phyloP scores from a whole-genome alignment of 1,139 yeast genomes.

The Sugiyamaella novakii region DNA sequence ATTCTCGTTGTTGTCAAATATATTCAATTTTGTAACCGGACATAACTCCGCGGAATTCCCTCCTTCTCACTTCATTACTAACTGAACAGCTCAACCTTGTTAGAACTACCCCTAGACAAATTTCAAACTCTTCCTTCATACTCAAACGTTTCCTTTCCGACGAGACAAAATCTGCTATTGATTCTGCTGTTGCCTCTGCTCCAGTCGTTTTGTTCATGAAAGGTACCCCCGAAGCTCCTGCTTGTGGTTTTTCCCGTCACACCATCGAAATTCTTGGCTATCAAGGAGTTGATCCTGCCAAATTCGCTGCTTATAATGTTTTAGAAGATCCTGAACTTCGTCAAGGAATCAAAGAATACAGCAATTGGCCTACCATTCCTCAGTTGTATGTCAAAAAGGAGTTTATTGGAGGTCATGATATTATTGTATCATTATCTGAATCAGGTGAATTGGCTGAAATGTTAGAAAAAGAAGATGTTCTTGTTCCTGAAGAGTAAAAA shows the following conservation, averaged over 20 bases:
- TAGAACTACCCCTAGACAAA: slow-evolving; percentile 1
- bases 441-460: slow-evolving; percentile 87
- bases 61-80: too few relatives aligned
- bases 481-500: slow-evolving; percentile 66
- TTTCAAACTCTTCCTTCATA: slow-evolving; percentile 10
- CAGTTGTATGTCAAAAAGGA: slow-evolving; percentile 62
- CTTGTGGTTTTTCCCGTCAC: slow-evolving; percentile 96
- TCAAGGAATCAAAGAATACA: slow-evolving; percentile 89
- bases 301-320: slow-evolving; percentile 96
- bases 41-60: not conserved
- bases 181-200: slow-evolving; percentile 79
- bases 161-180: slow-evolving; percentile 81
- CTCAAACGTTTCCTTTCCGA: slow-evolving; percentile 63
- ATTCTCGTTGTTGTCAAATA: too few relatives aligned
- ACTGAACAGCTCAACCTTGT: slow-evolving; percentile 1
- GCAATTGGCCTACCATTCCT: slow-evolving; percentile 94
- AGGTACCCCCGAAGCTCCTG: slow-evolving; percentile 93
- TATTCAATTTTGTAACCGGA: too few relatives aligned
- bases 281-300: slow-evolving; percentile 94
- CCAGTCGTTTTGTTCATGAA: slow-evolving; percentile 84
- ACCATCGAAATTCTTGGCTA: slow-evolving; percentile 92
- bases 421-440: slow-evolving; percentile 87
- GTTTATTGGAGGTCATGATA: slow-evolving; percentile 97
- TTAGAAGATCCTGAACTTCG: slow-evolving; percentile 92
- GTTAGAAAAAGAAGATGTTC: slow-evolving; percentile 74